These are phyloP conservation scores for Mallotus japonicus DNA, from an alignment of 441 rosid species.

Conservation along the genomic window DNA sequence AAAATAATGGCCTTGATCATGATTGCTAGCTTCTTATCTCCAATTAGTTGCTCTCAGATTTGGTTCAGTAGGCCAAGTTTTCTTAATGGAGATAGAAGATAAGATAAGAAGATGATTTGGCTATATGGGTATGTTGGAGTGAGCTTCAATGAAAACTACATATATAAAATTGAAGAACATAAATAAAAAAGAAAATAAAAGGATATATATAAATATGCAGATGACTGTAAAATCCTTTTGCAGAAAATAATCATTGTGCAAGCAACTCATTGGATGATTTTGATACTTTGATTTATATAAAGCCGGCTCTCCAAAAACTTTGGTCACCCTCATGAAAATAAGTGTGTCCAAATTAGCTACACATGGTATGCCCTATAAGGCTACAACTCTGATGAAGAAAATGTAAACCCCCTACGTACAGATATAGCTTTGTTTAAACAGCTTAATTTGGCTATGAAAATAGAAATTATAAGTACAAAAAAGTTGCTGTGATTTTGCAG, in stretches of 20 bases:
- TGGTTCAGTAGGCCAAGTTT: neutral
- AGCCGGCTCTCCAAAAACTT: neutral
- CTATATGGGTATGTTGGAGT: neutral
- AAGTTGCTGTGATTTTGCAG: too few relatives aligned
- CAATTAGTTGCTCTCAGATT: neutral
- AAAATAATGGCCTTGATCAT: neutral
- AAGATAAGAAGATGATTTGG: constrained; percentile 17
- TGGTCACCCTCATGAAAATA: neutral
- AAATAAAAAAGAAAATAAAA: too few relatives aligned
- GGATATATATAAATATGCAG: neutral
- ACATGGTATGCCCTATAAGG: constrained; percentile 1
- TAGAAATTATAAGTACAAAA: too few relatives aligned
- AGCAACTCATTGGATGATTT: constrained; percentile 8
- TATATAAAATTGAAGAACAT: neutral
- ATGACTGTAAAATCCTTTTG: neutral
- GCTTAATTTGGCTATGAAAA: too few relatives aligned
- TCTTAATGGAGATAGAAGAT: constrained; percentile 6
- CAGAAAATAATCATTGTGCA: neutral
- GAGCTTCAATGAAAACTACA: neutral
- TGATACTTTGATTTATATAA: constrained; percentile 9
- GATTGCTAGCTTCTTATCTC: constrained; percentile 22
- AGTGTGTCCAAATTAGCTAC: neutral
- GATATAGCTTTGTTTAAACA: too few relatives aligned
- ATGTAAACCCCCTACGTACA: too few relatives aligned
- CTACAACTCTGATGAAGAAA: too few relatives aligned